Conservation (phyloP, 352 stramenopile species). For the Aphanomyces astaci region DNA sequence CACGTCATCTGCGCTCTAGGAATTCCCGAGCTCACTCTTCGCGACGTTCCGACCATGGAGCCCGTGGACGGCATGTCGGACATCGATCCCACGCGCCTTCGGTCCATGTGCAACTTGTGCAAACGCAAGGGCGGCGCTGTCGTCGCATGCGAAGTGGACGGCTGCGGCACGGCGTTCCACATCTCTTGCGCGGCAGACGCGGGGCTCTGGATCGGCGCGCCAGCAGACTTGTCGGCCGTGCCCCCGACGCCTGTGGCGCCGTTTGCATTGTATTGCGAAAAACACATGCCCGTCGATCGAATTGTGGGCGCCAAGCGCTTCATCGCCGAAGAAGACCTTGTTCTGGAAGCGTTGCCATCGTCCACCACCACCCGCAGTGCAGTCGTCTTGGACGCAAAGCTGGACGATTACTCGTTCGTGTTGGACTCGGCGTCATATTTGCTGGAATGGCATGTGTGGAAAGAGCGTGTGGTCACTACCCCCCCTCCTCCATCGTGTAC, state of each 20-base stretch:
- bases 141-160: conserved; percentile 69
- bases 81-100: conserved; percentile 76
- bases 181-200: conserved; percentile 65
- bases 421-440: conserved; percentile 63
- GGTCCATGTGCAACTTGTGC: conserved; percentile 72
- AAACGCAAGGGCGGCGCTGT: conserved; percentile 69
- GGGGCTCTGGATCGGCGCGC: conserved; percentile 70
- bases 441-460: conserved; percentile 34
- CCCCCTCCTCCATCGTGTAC: conserved; percentile 18
- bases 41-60: conserved; percentile 74
- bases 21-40: conserved; percentile 78
- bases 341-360: conserved; percentile 72
- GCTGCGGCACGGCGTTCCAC: conserved; percentile 74
- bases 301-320: conserved; percentile 70
- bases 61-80: conserved; percentile 74
- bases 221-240: conserved; percentile 17
- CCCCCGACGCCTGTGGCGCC: conserved; percentile 31
- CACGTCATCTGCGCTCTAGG: conserved; percentile 75
- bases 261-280: conserved; percentile 73
- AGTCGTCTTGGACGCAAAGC: conserved; percentile 25
- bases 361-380: conserved; percentile 38
- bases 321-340: conserved; percentile 76
- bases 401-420: conserved; percentile 54
- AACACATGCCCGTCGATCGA: conserved; percentile 59
- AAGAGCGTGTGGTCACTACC: conserved; percentile 13